Evolutionary conservation across 1,284 basidiomycete genomes (phyloP).

Genomic region (Sanghuangporus weigelae): DNA sequence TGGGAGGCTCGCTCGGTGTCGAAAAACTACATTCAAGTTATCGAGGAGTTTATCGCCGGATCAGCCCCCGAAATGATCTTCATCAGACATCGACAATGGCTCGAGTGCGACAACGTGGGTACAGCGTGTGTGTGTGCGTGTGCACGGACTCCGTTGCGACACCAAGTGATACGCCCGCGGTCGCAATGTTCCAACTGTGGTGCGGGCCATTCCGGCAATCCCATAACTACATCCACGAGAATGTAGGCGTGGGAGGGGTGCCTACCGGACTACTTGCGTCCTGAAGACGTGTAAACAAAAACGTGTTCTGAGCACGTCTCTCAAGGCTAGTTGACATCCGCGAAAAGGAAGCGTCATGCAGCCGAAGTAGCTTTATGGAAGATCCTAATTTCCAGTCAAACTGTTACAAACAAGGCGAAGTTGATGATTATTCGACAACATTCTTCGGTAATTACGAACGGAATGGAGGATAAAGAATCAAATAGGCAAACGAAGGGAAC

Average conservation of each 20-base stretch:
- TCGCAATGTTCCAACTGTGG: not conserved
- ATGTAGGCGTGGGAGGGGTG: too few species aligned
- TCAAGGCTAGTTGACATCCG: not conserved
- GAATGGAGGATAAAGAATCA: too few species aligned
- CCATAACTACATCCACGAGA: too few species aligned
- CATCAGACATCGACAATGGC: not conserved
- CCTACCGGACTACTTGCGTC: not conserved
- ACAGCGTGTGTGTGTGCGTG: not conserved
- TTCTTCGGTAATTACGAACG: too few species aligned
- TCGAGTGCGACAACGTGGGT: not conserved
- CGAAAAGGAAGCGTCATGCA: not conserved
- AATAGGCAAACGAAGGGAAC: not conserved
- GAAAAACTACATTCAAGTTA: not conserved
- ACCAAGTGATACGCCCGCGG: not conserved
- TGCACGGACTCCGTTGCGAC: not conserved
- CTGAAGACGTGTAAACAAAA: not conserved
- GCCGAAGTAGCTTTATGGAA: not conserved
- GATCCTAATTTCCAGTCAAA: not conserved
- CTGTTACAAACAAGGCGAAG: too few species aligned
- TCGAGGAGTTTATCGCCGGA: not conserved
- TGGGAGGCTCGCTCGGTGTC: not conserved
- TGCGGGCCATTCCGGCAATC: too few species aligned
- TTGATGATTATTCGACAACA: too few species aligned
- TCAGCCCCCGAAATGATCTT: not conserved
- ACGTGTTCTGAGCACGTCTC: not conserved